Percentiles rank a stretch among this genome's conserved stretches.
These are phyloP conservation scores for Cryoendolithus antarcticus DNA, from an alignment of 2,329 filamentous ascomycete genomes.

Conservation along the genomic window DNA sequence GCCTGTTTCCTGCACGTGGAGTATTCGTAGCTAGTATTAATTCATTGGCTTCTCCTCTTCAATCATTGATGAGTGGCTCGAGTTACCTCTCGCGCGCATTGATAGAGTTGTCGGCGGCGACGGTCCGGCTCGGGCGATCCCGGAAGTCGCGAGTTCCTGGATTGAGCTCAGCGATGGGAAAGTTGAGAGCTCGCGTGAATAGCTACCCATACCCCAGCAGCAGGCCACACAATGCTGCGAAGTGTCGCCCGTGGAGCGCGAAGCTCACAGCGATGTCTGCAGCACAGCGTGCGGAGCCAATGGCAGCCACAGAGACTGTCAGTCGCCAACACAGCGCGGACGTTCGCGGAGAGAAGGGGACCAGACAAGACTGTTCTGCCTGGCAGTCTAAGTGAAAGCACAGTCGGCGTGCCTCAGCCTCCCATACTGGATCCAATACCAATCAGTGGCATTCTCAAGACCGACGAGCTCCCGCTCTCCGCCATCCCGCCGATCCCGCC, in stretches of 20 bases:
- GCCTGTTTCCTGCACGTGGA: no score
- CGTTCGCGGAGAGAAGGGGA: conserved; percentile 18
- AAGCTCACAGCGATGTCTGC: conserved; percentile 9
- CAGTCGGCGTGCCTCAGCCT: conserved; percentile 19
- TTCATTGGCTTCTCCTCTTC: no score
- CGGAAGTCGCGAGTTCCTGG: no score
- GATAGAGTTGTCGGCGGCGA: no score
- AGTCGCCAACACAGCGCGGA: conserved; percentile 11
- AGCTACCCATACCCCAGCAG: not conserved
- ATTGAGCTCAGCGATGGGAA: no score
- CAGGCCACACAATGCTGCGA: conserved; percentile 9
- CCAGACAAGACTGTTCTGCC: conserved; percentile 24
- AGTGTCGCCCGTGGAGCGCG: conserved; percentile 9
- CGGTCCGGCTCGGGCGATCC: no score
- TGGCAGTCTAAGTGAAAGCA: conserved; percentile 18
- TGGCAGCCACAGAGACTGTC: conserved; percentile 11
- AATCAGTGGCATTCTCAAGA: not conserved
- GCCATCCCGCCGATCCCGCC: conserved; percentile 12
- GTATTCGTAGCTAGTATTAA: no score
- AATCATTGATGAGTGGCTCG: no score
- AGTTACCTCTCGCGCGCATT: no score
- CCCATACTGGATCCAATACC: conserved; percentile 13
- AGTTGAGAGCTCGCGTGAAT: no score
- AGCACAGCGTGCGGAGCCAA: conserved; percentile 9
- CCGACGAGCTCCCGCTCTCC: conserved; percentile 8